These are phyloP conservation scores for Eucalyptus regnans DNA, from an alignment of 345 rosid species.

Conservation along the genomic window DNA sequence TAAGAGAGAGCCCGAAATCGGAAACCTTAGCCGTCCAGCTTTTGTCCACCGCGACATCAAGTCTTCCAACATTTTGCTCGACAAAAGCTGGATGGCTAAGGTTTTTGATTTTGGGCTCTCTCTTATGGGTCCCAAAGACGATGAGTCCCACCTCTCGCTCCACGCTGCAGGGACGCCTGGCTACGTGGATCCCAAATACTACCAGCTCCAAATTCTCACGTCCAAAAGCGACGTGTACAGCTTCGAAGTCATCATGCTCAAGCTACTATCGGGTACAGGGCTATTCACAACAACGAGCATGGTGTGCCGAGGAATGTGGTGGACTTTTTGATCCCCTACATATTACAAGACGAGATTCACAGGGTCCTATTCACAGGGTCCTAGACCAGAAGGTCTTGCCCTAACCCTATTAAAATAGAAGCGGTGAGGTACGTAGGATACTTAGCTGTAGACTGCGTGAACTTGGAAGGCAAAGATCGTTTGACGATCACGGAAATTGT, in stretches of 20 bases:
- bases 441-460: too few relatives aligned
- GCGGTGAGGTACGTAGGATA: background rate
- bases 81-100: slow-evolving; percentile 7
- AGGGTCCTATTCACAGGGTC: slow-evolving; percentile 42
- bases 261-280: slow-evolving; percentile 26
- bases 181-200: slow-evolving; percentile 73
- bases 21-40: too few relatives aligned
- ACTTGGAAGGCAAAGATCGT: too few relatives aligned
- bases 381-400: slow-evolving; percentile 54
- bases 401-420: slow-evolving; percentile 57
- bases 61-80: too few relatives aligned
- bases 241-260: slow-evolving; percentile 56
- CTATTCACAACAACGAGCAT: slow-evolving; percentile 48
- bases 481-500: too few relatives aligned
- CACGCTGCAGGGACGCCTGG: slow-evolving; percentile 60
- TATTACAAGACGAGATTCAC: slow-evolving; percentile 48
- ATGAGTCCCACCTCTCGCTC: slow-evolving; percentile 42
- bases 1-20: slow-evolving; percentile 19
- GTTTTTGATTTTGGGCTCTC: slow-evolving; percentile 78
- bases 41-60: too few relatives aligned
- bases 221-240: slow-evolving; percentile 63
- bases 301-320: slow-evolving; percentile 46
- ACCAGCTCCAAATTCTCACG: slow-evolving; percentile 45
- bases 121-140: slow-evolving; percentile 44
- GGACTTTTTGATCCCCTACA: slow-evolving; percentile 47